Evolutionary conservation across 352 stramenopile species (phyloP), one percentile per base, ranked within the genome.

Genomic region (Blastocystis sp.): DNA sequence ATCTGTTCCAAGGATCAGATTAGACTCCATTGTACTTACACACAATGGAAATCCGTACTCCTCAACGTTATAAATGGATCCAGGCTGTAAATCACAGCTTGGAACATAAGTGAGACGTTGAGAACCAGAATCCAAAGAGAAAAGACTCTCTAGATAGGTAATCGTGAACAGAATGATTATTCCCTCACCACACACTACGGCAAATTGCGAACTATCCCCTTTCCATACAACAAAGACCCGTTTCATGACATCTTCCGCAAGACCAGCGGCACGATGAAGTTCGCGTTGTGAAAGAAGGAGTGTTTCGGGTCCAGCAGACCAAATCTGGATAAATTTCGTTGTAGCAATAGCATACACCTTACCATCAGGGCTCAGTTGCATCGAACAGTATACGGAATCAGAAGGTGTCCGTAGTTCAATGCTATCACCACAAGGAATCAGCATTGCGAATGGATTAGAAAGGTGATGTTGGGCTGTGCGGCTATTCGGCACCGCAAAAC

Each of bases 281-380:
- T 16, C 12, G 27, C 24, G 16, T 65, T 83, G 49, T 29, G 46
- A 42, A 35, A 83, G 71, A 2, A 83, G 51, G 58, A 83, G 42
- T 32, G 58, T 29, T 1, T 63, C 52, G 6, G 71, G 51, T 49
- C 71, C 43, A n/a, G 71, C 71, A 3, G 71, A 83, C 71, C 71
- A 83, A 21, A 83, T 65, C 66, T 83, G 71, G 27, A 83, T 27
- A 9, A 29, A 43, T 11, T 65, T 19, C 14, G 71, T 29, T 24
- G 71, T 65, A 1, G 46, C 71, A n/a, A 83, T 39, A 37, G 71
- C 71, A 43, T 46, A 83, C 1, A 83, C 29, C 27, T 83, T 83
- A 29, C 71, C 71, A 83, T 83, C 71, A 14, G 71, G 71, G 51
- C 71, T 83, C 51, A 83, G 37, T 19, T 83, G 51, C 24, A 63